phyloP scores from a whole-genome alignment of 2,329 filamentous ascomycete genomes.

The Cordyceps cateniannulata region DNA sequence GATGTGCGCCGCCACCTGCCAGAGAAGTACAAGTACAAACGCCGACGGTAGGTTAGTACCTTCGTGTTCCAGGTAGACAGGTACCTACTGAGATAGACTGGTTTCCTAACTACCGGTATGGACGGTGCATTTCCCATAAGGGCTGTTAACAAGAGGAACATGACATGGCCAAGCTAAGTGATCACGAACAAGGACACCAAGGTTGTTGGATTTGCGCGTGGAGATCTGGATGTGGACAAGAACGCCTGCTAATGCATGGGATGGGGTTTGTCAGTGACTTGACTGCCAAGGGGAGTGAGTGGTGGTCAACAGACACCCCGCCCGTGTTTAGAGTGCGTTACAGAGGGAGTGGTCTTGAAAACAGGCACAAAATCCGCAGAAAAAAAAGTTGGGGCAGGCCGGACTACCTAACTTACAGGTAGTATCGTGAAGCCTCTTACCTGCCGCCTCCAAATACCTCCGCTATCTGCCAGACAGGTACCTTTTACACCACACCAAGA shows the following conservation, averaged over 20 bases:
- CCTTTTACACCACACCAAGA: not conserved
- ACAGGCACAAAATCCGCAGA: not conserved
- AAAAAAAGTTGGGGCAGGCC: constrained; percentile 4
- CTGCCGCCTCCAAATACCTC: not conserved
- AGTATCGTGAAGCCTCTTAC: constrained; percentile 4
- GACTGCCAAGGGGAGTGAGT: not conserved
- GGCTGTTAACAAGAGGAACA: too few relatives aligned
- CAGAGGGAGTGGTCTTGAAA: not conserved
- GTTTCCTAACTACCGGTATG: too few relatives aligned
- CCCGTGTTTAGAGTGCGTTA: not conserved
- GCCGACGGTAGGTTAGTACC: not conserved
- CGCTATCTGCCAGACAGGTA: not conserved
- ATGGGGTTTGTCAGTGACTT: not conserved
- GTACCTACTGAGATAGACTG: not conserved
- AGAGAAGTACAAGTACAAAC: not conserved
- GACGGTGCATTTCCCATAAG: too few relatives aligned
- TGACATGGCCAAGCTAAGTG: not conserved
- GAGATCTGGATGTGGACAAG: not conserved
- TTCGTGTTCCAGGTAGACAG: not conserved
- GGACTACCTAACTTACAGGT: constrained; percentile 7
- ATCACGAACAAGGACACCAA: not conserved
- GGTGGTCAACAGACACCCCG: not conserved
- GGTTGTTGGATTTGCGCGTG: not conserved
- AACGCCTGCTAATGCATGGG: not conserved
- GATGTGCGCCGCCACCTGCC: not conserved